phyloP scores from a whole-genome alignment of 495 filamentous ascomycete species.

The Neurospora sp. region DNA sequence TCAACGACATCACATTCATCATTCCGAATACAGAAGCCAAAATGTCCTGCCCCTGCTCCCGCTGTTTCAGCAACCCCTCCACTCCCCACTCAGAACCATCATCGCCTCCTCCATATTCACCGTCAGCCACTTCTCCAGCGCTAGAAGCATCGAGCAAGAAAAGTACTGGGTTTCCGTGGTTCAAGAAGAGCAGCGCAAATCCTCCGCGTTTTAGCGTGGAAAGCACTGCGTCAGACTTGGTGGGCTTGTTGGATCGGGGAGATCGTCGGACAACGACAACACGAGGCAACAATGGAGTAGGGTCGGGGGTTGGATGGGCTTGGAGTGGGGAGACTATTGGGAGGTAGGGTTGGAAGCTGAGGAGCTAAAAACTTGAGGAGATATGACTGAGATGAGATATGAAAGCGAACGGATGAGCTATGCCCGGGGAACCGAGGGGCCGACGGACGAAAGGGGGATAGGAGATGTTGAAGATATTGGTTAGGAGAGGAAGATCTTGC shows the following conservation, averaged over 20 bases:
- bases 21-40: background rate
- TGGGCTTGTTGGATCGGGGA: background rate
- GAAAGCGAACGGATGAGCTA: too few species aligned
- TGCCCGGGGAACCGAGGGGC: too few species aligned
- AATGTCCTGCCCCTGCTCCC: background rate
- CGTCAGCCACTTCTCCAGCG: background rate
- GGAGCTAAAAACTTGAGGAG: too few species aligned
- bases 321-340: background rate
- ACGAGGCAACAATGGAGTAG: background rate
- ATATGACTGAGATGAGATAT: too few species aligned
- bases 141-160: background rate
- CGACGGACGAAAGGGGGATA: too few species aligned
- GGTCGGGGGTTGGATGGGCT: background rate
- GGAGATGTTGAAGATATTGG: too few species aligned
- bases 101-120: background rate
- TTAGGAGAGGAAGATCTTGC: too few species aligned
- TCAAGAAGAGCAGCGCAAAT: background rate
- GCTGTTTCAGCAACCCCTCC: background rate
- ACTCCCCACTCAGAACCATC: background rate
- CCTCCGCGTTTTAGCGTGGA: background rate
- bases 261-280: background rate
- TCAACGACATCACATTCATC: background rate
- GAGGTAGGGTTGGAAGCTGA: too few species aligned
- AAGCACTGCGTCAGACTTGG: background rate
- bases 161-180: background rate